These are phyloP conservation scores for Aspergillus niger DNA, from an alignment of 2,329 filamentous ascomycete genomes.

Conservation along the genomic window DNA sequence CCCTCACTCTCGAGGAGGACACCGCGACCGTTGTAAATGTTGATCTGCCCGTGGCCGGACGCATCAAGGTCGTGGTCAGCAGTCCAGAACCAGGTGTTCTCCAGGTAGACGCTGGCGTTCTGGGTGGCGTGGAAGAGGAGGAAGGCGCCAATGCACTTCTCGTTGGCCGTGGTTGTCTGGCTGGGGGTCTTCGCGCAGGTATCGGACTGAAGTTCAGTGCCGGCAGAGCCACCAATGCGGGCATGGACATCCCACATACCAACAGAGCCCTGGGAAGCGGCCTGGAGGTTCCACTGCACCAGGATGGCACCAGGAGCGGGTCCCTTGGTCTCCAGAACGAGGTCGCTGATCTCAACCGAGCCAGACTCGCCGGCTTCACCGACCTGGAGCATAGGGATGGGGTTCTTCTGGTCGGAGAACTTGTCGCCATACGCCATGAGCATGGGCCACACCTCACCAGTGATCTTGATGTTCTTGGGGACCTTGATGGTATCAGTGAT, in stretches of 20 bases:
- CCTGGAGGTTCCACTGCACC: conserved; percentile 86
- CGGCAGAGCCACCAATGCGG: conserved; percentile 83
- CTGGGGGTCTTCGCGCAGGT: conserved; percentile 76
- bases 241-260: conserved; percentile 97
- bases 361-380: conserved; percentile 76
- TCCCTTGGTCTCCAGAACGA: conserved; percentile 82
- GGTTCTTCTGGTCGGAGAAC: conserved; percentile 75
- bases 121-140: conserved; percentile 60
- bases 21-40: conserved; percentile 85
- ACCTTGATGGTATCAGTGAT: conserved; percentile 62
- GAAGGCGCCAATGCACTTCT: conserved; percentile 73
- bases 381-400: conserved; percentile 81
- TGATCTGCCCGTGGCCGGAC: conserved; percentile 64
- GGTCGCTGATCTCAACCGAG: conserved; percentile 81
- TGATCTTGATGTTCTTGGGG: conserved; percentile 78
- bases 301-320: conserved; percentile 84
- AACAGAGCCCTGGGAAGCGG: conserved; percentile 63
- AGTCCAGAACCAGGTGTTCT: conserved; percentile 90
- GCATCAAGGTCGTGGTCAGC: conserved; percentile 87
- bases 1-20: conserved; percentile 77
- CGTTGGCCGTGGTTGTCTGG: conserved; percentile 61
- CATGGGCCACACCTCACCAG: conserved; percentile 87
- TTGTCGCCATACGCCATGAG: conserved; percentile 77
- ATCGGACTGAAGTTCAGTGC: conserved; percentile 78
- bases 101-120: conserved; percentile 69